Base-by-base conservation (phyloP, 441 rosid species). In the Pelargonium citronellum region DNA sequence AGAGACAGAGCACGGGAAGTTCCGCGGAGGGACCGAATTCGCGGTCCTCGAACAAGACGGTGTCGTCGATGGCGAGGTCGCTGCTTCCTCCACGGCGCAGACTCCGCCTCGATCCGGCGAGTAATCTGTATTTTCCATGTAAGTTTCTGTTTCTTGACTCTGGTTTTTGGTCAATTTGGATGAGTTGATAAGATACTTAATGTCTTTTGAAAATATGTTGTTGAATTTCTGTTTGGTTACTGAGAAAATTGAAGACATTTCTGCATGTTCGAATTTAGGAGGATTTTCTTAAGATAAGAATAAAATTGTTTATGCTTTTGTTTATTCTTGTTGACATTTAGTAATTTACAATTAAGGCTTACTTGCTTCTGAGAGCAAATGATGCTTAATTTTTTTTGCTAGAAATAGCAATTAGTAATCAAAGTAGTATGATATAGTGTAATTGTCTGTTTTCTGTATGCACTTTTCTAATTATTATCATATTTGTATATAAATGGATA, bases 121-220 rank as follows among this genome's bases (percentile, higher is more conserved):
- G 17, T 16, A 51, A 51, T 15, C 91, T 94, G 46, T 94, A 90
- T 74, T 91, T 91, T 78, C 92, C 97, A 62, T 88, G 98, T 94
- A 79, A 27, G 87, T 58, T 49, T 13, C 15, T 60, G 55, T 49
- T 53, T 53, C 11, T 24, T 16, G 8, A 19, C 15, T 43, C 17
- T 30, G 73, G 4, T 2, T 17, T 19, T 39, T 3, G 6, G 71
- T 71, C 46, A 44, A 49, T 41, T 41, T 16, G 37, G 60, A 53
- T n/a, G 60, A 53, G 16, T 4, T 0, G 5, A 19, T 1, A 15
- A n/a, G 2, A 53, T 1, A n/a, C 17, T 15, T 16, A 7, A 16
- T 15, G 16, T 55, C 7, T 55, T 1, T 15, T 13, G 5, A 13
- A 13, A 55, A 55, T 15, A n/a, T 55, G 61, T 3, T 55, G 61